phyloP scores from a whole-genome alignment of 805 yeast genomes.

The Schwanniomyces polymorphus region DNA sequence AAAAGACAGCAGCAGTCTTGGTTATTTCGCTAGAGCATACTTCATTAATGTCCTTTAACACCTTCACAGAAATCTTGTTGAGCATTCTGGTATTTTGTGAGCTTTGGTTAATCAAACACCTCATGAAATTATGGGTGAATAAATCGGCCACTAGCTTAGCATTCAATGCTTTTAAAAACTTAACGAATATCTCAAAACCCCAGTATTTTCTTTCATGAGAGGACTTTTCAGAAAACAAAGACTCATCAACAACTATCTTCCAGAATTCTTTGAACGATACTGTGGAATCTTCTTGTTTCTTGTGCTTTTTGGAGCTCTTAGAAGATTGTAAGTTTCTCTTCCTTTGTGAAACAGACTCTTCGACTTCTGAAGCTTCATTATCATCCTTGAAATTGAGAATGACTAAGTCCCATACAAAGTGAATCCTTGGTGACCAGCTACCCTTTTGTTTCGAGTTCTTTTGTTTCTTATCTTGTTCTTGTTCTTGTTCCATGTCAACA shows the following conservation, averaged over 20 bases:
- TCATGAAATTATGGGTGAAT: conserved; percentile 64
- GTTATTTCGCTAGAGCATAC: conserved; percentile 35
- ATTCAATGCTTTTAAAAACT: conserved; percentile 33
- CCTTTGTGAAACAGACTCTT: conserved; percentile 17
- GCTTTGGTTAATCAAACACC: conserved; percentile 76
- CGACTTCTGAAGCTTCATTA: conserved; percentile 11
- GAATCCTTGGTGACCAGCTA: conserved; percentile 73
- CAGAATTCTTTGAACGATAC: conserved; percentile 62
- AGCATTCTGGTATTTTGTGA: conserved; percentile 64
- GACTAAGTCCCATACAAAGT: conserved; percentile 72
- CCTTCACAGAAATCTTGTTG: conserved; percentile 62
- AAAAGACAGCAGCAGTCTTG: conserved; percentile 34
- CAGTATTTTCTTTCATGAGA: conserved; percentile 84
- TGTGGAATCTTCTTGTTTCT: conserved; percentile 12
- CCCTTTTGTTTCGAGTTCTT: conserved; percentile 53
- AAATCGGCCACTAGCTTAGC: conserved; percentile 23
- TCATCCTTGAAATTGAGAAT: conserved; percentile 39
- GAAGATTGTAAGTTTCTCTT: conserved; percentile 22
- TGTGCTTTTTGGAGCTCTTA: conserved; percentile 19
- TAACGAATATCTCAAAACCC: conserved; percentile 75
- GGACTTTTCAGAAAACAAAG: conserved; percentile 70
- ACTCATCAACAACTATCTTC: conserved; percentile 77
- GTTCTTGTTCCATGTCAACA: conserved; percentile 32
- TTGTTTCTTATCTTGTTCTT: conserved; percentile 15
- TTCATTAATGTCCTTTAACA: conserved; percentile 44